These are phyloP conservation scores for Apiospora malaysiana DNA, from an alignment of 2,329 filamentous ascomycete species.

Conservation along the genomic window DNA sequence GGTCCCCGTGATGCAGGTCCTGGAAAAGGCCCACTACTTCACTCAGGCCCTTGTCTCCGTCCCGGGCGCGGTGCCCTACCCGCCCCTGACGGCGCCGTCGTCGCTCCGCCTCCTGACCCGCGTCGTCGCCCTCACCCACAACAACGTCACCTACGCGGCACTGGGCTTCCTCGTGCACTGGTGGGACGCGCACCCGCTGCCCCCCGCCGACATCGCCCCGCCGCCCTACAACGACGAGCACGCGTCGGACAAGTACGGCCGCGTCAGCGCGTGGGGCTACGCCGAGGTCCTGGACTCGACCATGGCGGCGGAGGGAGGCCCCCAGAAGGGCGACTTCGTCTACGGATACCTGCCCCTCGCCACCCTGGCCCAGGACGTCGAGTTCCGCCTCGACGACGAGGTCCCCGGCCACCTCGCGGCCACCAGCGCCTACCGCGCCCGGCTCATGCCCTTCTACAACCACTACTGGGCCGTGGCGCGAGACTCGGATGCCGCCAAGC, in stretches of 20 bases:
- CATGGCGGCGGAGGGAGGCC: constrained; percentile 31
- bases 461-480: constrained; percentile 39
- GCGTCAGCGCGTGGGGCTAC: constrained; percentile 56
- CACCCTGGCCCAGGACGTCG: constrained; percentile 44
- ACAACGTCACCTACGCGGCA: constrained; percentile 43
- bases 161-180: constrained; percentile 37
- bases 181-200: constrained; percentile 53
- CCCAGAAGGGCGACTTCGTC: constrained; percentile 39
- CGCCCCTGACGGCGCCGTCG: constrained; percentile 32
- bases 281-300: constrained; percentile 49
- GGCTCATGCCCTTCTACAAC: constrained; percentile 52
- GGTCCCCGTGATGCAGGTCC: constrained; percentile 37
- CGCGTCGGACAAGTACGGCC: constrained; percentile 48
- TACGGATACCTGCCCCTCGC: constrained; percentile 53
- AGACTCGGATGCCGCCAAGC: not conserved
- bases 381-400: constrained; percentile 35
- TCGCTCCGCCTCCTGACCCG: constrained; percentile 39
- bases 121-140: constrained; percentile 40
- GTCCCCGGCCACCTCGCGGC: constrained; percentile 44
- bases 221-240: constrained; percentile 44
- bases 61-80: constrained; percentile 33
- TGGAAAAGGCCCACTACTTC: constrained; percentile 39
- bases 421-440: constrained; percentile 42
- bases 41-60: constrained; percentile 35
- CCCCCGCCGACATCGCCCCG: constrained; percentile 34